Evolutionary conservation across 306 rosid genomes (phyloP).

Genomic region (Gastrolobium bilobum): DNA sequence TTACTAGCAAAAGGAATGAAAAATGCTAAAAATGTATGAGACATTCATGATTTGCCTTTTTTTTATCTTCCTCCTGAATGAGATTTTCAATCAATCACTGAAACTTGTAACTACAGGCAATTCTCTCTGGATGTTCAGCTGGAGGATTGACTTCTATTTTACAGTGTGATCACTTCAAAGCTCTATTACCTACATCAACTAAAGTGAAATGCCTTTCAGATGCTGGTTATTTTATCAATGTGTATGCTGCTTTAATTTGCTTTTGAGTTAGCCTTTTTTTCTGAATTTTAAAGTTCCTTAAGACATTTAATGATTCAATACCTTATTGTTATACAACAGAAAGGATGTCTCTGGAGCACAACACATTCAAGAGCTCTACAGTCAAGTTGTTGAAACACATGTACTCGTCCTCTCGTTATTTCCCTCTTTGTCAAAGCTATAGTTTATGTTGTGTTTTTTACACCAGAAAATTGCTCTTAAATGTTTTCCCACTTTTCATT

Average conservation of each 20-base stretch:
- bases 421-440: background rate
- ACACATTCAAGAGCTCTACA: constrained; percentile 62
- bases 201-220: constrained; percentile 88
- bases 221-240: constrained; percentile 88
- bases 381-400: constrained; percentile 80
- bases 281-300: background rate
- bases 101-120: constrained; percentile 65
- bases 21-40: constrained; percentile 73
- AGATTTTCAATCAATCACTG: constrained; percentile 4
- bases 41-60: background rate
- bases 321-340: constrained; percentile 54
- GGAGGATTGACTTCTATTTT: constrained; percentile 87
- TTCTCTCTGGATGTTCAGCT: constrained; percentile 92
- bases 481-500: background rate
- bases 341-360: constrained; percentile 78
- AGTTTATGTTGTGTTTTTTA: background rate
- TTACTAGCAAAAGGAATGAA: constrained; percentile 86
- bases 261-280: constrained; percentile 7
- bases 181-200: constrained; percentile 64
- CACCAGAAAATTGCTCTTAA: background rate
- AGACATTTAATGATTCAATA: constrained; percentile 23
- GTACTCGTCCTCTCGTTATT: constrained; percentile 53
- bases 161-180: constrained; percentile 76
- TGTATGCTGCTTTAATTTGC: constrained; percentile 56
- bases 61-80: background rate